Evolutionary conservation across 306 rosid genomes (phyloP), one percentile per base, ranked within the genome.

Genomic region (Sechiopsis laciniata): DNA sequence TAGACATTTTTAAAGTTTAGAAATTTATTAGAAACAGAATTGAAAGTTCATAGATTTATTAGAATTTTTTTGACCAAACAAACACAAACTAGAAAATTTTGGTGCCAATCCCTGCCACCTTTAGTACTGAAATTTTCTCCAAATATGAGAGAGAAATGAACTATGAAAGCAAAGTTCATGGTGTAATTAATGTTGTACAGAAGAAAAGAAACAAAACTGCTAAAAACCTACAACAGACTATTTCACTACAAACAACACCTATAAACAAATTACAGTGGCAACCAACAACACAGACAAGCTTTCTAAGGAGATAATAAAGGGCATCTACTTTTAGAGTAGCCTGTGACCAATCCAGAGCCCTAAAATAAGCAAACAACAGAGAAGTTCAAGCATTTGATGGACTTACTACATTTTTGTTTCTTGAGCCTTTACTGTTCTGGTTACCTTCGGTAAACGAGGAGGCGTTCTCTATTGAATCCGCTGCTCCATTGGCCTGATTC

Each of bases 331-430:
- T 67, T 67, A n/a, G 51, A 54, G 19, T 16, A n/a, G 16, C 12
- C 53, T 37, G 15, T 50, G 16, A 59, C 40, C 69, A 40, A 20
- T 74, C 70, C 56, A 20, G 11, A 19, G 24, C 59, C 58, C 77
- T 59, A 42, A 22, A 14, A 71, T 5, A 10, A 48, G 6, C 59
- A 13, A 71, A 26, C 24, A 9, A 21, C 37, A 29, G 52, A 35
- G 16, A 56, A 48, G 17, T 16, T 77, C 78, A 77, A 55, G 81
- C 88, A 72, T 84, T 90, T 75, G 97, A 92, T 45, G 95, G 96
- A 72, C 96, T 92, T 76, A 88, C 97, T 71, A 85, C 84, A 70
- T 78, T 88, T 80, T 89, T 89, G 83, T 84, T 86, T 79, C 73
- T 84, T 13, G 68, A 78, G 75, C 80, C 88, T 80, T 90, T 90